Percentiles rank a stretch among this genome's conserved stretches.
These are phyloP conservation scores for Hippophae rhamnoides DNA, from an alignment of 306 rosid species.

Conservation along the genomic window DNA sequence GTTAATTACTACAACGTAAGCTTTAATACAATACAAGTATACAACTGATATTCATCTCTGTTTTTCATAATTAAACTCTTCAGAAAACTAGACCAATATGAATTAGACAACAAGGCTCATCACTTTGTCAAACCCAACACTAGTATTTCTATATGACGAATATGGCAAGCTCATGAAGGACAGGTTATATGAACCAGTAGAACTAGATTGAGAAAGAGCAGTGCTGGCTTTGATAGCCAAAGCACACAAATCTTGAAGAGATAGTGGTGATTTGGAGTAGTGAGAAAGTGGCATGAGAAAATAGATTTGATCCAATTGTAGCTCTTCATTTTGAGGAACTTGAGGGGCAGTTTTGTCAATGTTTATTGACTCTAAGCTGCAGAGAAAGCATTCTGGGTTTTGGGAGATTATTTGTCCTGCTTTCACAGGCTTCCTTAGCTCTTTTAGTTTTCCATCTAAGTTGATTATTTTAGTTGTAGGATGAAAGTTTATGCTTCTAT, in stretches of 20 bases:
- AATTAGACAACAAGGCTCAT: no score
- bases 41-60: no score
- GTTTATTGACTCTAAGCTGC: constrained; percentile 44
- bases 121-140: no score
- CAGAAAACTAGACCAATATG: no score
- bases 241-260: constrained; percentile 43
- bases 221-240: constrained; percentile 53
- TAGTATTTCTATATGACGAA: no score
- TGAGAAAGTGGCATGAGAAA: constrained; percentile 47
- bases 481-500: not conserved
- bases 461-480: constrained; percentile 27
- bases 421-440: constrained; percentile 24
- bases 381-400: constrained; percentile 35
- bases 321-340: constrained; percentile 31
- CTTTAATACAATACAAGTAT: no score
- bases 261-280: constrained; percentile 23
- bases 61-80: no score
- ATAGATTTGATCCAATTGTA: constrained; percentile 49
- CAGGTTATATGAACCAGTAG: no score
- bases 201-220: constrained; percentile 11
- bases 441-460: constrained; percentile 25
- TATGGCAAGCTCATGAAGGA: no score
- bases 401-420: constrained; percentile 28
- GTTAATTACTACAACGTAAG: no score
- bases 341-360: constrained; percentile 38